phyloP scores from a whole-genome alignment of 345 rosid genomes.

The Atalantia buxifolia region DNA sequence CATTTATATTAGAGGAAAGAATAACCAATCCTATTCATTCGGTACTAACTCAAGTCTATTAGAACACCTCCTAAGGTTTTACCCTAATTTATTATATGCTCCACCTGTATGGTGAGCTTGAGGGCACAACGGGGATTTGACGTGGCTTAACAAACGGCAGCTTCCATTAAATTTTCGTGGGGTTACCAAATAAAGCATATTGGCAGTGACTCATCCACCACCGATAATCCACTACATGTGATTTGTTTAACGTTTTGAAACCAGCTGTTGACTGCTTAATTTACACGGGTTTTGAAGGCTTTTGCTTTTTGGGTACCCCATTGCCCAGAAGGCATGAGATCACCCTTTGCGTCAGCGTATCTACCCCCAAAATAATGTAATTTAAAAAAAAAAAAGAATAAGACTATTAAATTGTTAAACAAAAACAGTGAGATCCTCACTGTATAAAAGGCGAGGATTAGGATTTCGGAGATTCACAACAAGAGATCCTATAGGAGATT shows the following conservation, averaged over 20 bases:
- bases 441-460: neutral
- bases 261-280: neutral
- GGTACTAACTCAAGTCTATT: too few species aligned
- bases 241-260: neutral
- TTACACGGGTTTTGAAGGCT: too few species aligned
- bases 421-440: neutral
- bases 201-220: neutral
- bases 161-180: neutral
- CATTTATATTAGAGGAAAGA: too few species aligned
- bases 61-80: too few species aligned
- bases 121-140: too few species aligned
- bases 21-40: too few species aligned
- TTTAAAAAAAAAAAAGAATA: neutral
- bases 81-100: too few species aligned
- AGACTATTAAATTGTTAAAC: neutral
- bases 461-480: conserved; percentile 1
- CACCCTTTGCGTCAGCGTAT: neutral
- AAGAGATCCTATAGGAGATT: neutral
- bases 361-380: too few species aligned
- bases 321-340: neutral
- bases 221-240: neutral
- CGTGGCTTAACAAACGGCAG: neutral
- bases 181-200: neutral
- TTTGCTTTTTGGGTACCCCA: neutral
- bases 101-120: too few species aligned